These are phyloP conservation scores for Luffa aegyptiaca DNA, from an alignment of 306 rosid species.

Conservation along the genomic window DNA sequence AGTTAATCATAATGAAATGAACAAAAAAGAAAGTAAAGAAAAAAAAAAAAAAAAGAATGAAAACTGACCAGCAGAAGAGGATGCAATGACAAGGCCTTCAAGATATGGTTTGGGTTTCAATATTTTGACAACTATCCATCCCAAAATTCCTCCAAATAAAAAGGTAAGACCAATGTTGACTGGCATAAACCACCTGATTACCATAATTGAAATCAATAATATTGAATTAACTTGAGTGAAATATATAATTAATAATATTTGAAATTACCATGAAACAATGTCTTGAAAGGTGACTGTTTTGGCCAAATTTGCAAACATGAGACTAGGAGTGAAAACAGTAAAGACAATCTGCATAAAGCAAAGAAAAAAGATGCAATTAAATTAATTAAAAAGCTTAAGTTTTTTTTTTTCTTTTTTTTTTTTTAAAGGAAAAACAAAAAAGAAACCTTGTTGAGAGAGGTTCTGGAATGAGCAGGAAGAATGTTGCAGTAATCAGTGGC, in stretches of 20 bases:
- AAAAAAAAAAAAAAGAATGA: background rate
- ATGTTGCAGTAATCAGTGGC: conserved; percentile 46
- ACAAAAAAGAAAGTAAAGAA: background rate
- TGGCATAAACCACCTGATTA: conserved; percentile 90
- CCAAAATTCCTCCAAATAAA: conserved; percentile 62
- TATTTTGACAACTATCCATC: conserved; percentile 68
- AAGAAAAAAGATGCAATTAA: no score
- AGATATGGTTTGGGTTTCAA: conserved; percentile 59
- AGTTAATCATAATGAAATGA: background rate
- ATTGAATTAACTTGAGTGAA: background rate
- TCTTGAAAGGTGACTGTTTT: conserved; percentile 62
- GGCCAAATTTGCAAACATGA: conserved; percentile 64
- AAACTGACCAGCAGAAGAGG: conserved; percentile 60
- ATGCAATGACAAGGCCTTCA: conserved; percentile 73
- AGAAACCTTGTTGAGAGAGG: conserved; percentile 58
- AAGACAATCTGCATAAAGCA: conserved; percentile 60
- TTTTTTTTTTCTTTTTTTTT: no score
- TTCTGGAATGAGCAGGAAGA: conserved; percentile 44
- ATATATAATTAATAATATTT: background rate
- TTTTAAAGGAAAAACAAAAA: background rate
- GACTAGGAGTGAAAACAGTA: conserved; percentile 69
- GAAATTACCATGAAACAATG: conserved; percentile 65
- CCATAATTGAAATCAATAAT: background rate
- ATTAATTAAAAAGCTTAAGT: no score
- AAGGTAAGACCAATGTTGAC: conserved; percentile 66